Evolutionary conservation across 306 rosid genomes (phyloP).

Genomic region (Dicorynia guianensis): DNA sequence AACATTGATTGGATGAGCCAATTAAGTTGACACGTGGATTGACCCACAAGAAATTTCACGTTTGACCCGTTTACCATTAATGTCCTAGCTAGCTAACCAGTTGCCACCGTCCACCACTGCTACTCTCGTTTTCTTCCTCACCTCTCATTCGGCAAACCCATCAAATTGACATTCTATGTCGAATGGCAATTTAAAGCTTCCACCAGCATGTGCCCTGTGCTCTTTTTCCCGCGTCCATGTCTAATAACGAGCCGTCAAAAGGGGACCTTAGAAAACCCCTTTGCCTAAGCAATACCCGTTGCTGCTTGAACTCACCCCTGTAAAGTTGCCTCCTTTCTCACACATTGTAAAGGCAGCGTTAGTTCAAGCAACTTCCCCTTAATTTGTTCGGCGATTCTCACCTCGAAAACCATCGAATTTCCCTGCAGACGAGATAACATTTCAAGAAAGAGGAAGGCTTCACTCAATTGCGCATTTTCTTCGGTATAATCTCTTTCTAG

Average conservation of each 20-base stretch:
- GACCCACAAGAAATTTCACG: too few species aligned
- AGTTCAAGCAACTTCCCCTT: background rate
- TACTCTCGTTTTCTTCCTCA: background rate
- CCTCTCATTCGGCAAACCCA: background rate
- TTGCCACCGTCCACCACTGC: too few species aligned
- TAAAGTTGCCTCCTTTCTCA: conserved; percentile 36
- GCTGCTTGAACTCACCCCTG: conserved; percentile 3
- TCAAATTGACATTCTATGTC: background rate
- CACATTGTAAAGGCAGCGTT: conserved; percentile 1
- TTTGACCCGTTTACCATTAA: too few species aligned
- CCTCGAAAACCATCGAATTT: background rate
- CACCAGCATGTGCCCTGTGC: background rate
- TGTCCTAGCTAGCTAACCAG: too few species aligned
- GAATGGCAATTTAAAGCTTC: background rate
- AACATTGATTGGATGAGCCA: too few species aligned
- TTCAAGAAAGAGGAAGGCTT: background rate
- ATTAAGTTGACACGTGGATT: too few species aligned
- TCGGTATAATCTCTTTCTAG: background rate
- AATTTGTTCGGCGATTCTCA: background rate
- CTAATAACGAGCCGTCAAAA: conserved; percentile 6
- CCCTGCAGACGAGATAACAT: background rate
- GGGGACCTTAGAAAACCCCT: conserved; percentile 39
- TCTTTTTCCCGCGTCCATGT: conserved; percentile 25
- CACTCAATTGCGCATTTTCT: conserved; percentile 21
- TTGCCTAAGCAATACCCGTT: conserved; percentile 25